Base-by-base conservation (phyloP, 106 monocot species). In the Ottelia alismoides region DNA sequence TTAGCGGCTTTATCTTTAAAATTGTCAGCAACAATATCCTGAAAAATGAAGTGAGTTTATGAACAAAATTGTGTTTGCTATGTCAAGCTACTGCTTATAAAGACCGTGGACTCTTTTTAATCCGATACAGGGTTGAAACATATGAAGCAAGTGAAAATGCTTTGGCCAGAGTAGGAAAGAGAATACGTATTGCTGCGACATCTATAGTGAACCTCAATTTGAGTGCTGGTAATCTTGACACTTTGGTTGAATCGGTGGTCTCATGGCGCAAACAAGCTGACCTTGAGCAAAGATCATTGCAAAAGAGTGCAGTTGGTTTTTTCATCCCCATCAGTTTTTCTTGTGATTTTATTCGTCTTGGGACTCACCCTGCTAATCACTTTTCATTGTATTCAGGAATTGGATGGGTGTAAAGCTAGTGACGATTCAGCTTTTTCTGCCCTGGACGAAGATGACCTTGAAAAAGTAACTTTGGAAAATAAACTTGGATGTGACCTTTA, bases 41-140 rank as follows among this genome's bases (percentile, higher is more conserved):
- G n/a, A n/a, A n/a, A n/a, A n/a, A n/a, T n/a, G n/a, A n/a, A n/a
- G n/a, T n/a, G n/a, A n/a, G n/a, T n/a, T n/a, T n/a, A 51, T 51
- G 20, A 4, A 20, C 25, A 51, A 25, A 51, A 22, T 23, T 5
- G 22, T 1, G 22, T 31, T 55, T 61, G 20, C 61, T 68, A 0
- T 46, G 55, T 49, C 22, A 54, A 57, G 20, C 9, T 7, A 43
- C 10, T 43, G 40, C 16, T 7, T 43, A 43, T 43, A 43, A 7
- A 7, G 6, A 43, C 40, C 16, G 16, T 43, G 40, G 16, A 43
- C 31, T 49, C 26, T 61, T 68, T 24, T 72, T 27, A n/a, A n/a
- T n/a, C n/a, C n/a, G n/a, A n/a, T n/a, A n/a, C 1, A 94, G 94
- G 73, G 49, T 85, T 61, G 96, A 96, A 71, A 96, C 96, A 35